Base-by-base conservation (phyloP, 306 rosid genomes). In the Cyclanthera cordifolia region DNA sequence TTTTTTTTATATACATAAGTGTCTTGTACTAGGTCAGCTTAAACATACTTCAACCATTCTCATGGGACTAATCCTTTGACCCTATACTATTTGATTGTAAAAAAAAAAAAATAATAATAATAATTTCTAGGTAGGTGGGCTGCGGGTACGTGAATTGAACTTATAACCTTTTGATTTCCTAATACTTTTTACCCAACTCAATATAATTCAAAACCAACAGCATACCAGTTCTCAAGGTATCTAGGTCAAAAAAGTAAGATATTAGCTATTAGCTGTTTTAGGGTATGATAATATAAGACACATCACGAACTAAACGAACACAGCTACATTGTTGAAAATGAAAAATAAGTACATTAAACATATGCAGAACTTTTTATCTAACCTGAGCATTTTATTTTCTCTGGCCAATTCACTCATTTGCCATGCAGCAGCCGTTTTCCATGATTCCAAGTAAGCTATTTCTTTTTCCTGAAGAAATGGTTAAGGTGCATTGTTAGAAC, bases 341-440 rank as follows among this genome's bases (percentile, higher is more conserved):
- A 43, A 64, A 64, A 21, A 46, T 15, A 46, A 5, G 28, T 43
- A 45, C 70, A 46, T 43, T 23, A 46, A 45, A 15, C 14, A 23
- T 0, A 14, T 64, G 32, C 46, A 59, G 16, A 47, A 43, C 32
- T 21, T 19, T 50, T 24, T 12, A 41, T 43, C 82, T 56, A 79
- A 91, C 97, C 97, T 88, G 74, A 82, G 75, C 70, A 79, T 32
- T 69, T 70, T 80, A 43, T 88, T 91, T 79, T 84, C 91, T 80
- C 72, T 72, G 72, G 73, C 79, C 82, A 91, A 64, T 65, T 76
- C 79, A 39, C 86, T 74, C 73, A 91, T 63, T 46, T 85, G 94
- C 77, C 83, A 77, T 60, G 82, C 77, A 61, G 79, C 79, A 67
- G 52, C 79, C 28, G 81, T 77, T 80, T 88, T 91, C 95, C 97